Conservation (phyloP, 257 asterid genomes). For the Verbascum thapsus region DNA sequence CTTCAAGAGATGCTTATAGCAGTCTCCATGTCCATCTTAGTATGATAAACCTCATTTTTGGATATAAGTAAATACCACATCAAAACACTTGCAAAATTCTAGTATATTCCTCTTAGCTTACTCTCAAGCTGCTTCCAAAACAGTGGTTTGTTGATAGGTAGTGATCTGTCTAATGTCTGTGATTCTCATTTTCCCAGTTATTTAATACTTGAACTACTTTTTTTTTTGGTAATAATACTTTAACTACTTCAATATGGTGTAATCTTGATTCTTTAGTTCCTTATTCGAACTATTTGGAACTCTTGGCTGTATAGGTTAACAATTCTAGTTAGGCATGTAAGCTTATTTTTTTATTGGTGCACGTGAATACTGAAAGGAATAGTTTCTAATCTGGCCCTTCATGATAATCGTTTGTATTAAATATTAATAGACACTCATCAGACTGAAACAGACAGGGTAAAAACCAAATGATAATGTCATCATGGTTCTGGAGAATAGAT, state of each 20-base stretch:
- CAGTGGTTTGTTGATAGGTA: no score
- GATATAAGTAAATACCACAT: neutral
- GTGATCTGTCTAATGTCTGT: no score
- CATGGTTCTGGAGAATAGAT: neutral
- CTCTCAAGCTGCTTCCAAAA: no score
- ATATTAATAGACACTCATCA: slow-evolving; percentile 1
- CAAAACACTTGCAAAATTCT: neutral
- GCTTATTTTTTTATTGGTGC: neutral
- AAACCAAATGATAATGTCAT: neutral
- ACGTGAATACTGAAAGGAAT: slow-evolving; percentile 5
- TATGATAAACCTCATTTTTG: neutral
- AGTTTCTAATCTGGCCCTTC: neutral
- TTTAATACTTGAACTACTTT: no score
- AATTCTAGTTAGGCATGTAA: neutral
- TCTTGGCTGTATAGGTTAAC: neutral
- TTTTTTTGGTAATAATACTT: no score
- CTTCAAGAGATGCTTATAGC: neutral
- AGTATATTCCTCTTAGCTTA: no score
- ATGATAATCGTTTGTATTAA: neutral
- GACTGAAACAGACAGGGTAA: neutral
- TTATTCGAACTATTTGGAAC: no score
- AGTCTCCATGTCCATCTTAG: neutral
- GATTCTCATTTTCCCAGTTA: no score
- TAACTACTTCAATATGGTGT: no score
- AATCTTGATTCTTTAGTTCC: no score